phyloP scores from a whole-genome alignment of 2,329 filamentous ascomycete genomes.

The Ceratocystis colombiana region DNA sequence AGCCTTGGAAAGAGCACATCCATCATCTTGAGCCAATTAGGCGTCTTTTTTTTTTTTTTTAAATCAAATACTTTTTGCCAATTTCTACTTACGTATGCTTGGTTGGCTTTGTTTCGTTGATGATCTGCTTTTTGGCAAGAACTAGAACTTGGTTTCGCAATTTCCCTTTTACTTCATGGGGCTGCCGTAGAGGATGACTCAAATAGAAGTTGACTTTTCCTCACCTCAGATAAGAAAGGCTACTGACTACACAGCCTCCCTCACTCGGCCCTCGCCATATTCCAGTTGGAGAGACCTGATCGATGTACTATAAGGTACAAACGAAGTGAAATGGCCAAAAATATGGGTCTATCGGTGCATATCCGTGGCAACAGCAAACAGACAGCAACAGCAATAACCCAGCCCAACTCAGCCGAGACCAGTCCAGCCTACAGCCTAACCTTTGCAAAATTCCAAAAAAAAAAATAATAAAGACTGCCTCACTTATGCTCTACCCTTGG shows the following conservation, averaged over 20 bases:
- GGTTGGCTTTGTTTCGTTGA: no score
- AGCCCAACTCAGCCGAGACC: background rate
- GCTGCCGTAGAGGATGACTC: background rate
- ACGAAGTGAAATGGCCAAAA: constrained; percentile 5
- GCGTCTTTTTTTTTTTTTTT: background rate
- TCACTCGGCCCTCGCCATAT: background rate
- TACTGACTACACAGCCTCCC: background rate
- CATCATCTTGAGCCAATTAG: background rate
- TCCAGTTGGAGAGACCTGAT: background rate
- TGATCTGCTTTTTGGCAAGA: background rate
- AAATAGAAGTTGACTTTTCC: background rate
- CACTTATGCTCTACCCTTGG: background rate
- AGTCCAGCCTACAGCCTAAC: background rate
- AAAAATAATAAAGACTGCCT: no score
- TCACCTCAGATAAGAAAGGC: background rate
- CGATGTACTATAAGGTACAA: background rate
- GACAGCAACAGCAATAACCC: background rate
- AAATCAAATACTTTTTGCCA: background rate
- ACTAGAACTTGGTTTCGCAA: background rate
- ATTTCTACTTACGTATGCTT: no score
- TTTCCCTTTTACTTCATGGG: background rate
- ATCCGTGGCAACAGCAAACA: constrained; percentile 12
- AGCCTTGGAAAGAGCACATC: background rate
- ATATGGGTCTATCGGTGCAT: background rate
- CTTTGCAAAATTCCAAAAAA: background rate